Conservation (phyloP, 139 green algal species). For the Picocystis salinarum region DNA sequence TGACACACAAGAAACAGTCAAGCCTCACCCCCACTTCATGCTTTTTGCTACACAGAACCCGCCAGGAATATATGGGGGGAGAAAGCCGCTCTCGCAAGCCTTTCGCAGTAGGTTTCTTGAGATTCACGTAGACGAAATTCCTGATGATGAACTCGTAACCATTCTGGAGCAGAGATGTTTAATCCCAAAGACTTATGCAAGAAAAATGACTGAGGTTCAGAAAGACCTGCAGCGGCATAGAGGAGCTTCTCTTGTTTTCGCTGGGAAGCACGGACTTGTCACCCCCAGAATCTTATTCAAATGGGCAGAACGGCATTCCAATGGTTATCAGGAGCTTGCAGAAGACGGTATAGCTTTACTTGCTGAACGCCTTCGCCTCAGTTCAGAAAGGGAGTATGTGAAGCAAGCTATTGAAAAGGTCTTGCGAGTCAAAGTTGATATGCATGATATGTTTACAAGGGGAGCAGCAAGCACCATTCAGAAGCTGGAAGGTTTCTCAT, state of each 20-base stretch:
- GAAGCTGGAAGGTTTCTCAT: conserved; percentile 18
- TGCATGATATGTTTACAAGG: conserved; percentile 34
- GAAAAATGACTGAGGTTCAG: conserved; percentile 74
- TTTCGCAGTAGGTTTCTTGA: conserved; percentile 87
- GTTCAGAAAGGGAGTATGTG: conserved; percentile 48
- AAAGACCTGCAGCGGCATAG: conserved; percentile 71
- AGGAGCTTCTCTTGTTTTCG: conserved; percentile 24
- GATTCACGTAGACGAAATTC: conserved; percentile 92
- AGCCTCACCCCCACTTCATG: conserved; percentile 94
- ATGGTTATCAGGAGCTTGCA: conserved; percentile 72
- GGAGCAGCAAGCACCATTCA: conserved; percentile 33
- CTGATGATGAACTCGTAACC: conserved; percentile 66
- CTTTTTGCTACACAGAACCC: conserved; percentile 99
- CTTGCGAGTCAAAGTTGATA: conserved; percentile 49
- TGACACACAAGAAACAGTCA: conserved; percentile 80
- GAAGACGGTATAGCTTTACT: conserved; percentile 75
- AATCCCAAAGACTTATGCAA: conserved; percentile 44
- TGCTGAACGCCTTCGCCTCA: conserved; percentile 59
- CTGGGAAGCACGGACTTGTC: conserved; percentile 85
- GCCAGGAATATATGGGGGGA: conserved; percentile 32
- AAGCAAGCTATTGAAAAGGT: conserved; percentile 23
- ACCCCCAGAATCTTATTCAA: conserved; percentile 91
- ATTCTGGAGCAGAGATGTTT: conserved; percentile 67
- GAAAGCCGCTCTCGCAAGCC: conserved; percentile 19
- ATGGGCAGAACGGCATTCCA: conserved; percentile 53